Base-by-base conservation (phyloP, 305 asterid genomes). In the Fraxinus velutina region DNA sequence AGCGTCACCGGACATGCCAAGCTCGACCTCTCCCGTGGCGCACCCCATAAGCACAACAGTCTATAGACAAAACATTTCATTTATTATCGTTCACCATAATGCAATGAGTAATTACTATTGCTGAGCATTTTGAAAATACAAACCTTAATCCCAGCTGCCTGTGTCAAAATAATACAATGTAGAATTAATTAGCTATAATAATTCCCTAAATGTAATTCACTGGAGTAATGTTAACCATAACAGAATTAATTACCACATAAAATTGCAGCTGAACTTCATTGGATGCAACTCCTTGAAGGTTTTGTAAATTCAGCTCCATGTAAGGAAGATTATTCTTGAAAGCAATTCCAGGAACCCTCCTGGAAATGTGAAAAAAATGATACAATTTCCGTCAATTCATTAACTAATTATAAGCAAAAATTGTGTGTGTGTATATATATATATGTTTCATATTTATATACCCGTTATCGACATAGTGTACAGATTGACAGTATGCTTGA, bases 101-200 rank as follows among this genome's bases (percentile, higher is more conserved):
- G 70, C 30, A 7, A 60, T 6, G 9, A 19, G 70, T 19, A 19
- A 52, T 52, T 6, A 60, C 70, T 6, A 60, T 17, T 9, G 7
- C n/a, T 66, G 37, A 27, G 36, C 7, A 66, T 24, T 66, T 66
- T 66, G 73, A 27, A 4, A 66, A 12, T 10, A 66, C 89, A 37
- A 76, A 93, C 98, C 97, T 92, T 88, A 76, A 94, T 89, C 82
- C 95, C 88, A 29, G 98, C 97, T 90, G 89, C 95, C 98, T 93
- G 94, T 44, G 75, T 50, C 62, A 80, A 24, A 78, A 77, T 42
- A 60, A 73, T 17, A 73, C 9, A 34, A 22, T 42, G 42, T 22
- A 24, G 71, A 62, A 9, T 22, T 62, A 33, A 2, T 77, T 9
- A 66, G 42, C 32, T 29, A 37, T 21, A 6, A 57, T 17, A 5